These are phyloP conservation scores for Wickerhamomyces chambardii DNA, from an alignment of 805 yeast species.

Conservation along the genomic window DNA sequence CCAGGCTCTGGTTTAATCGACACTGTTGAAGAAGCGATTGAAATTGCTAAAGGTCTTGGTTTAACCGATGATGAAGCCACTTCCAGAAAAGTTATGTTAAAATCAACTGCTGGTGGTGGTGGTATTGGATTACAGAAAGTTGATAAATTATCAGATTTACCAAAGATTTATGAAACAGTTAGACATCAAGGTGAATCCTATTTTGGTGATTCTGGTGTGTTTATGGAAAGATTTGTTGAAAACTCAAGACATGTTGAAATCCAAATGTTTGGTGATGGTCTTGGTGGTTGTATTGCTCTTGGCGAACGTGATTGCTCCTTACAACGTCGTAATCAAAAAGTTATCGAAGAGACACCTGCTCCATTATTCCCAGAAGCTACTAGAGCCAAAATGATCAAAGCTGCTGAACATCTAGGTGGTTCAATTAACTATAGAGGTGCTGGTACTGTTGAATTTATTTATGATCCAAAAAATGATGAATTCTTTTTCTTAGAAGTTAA, in stretches of 20 bases:
- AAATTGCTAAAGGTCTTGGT: slow-evolving; percentile 62
- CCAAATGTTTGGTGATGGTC: slow-evolving; percentile 95
- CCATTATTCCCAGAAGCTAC: slow-evolving; percentile 84
- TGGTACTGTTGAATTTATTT: slow-evolving; percentile 95
- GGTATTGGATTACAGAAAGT: slow-evolving; percentile 97
- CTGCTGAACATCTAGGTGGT: slow-evolving; percentile 78
- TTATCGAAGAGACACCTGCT: slow-evolving; percentile 97
- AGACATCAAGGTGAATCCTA: slow-evolving; percentile 90
- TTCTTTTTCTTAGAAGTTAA: slow-evolving; percentile 95
- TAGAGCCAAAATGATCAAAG: slow-evolving; percentile 62
- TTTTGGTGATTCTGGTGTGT: slow-evolving; percentile 94
- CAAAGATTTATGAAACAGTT: slow-evolving; percentile 80
- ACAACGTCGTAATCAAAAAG: slow-evolving; percentile 94
- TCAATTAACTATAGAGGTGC: slow-evolving; percentile 90
- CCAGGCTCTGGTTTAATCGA: slow-evolving; percentile 91
- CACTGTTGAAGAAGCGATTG: slow-evolving; percentile 64
- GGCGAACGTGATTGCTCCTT: slow-evolving; percentile 98
- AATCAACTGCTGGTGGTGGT: slow-evolving; percentile 99
- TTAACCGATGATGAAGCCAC: slow-evolving; percentile 20
- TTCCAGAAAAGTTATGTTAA: slow-evolving; percentile 88
- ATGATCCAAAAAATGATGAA: slow-evolving; percentile 77
- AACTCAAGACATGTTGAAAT: slow-evolving; percentile 95
- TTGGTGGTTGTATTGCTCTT: slow-evolving; percentile 84
- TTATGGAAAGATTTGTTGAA: slow-evolving; percentile 89
- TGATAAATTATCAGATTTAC: slow-evolving; percentile 72